phyloP scores from a whole-genome alignment of 306 rosid species.

The Ormosia semicastrata region DNA sequence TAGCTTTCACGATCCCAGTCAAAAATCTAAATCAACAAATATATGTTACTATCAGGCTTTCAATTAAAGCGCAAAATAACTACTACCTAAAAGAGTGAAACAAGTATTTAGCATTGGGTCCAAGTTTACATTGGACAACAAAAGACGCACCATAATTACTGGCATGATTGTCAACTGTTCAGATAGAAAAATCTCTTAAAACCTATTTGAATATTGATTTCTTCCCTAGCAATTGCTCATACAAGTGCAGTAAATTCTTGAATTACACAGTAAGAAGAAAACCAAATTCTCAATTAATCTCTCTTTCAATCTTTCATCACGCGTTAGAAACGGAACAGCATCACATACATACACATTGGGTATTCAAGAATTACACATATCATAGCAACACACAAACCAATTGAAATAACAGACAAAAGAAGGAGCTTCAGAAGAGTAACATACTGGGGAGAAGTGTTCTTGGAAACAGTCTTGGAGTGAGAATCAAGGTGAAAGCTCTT shows the following conservation, averaged over 20 bases:
- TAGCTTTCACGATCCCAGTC: not conserved
- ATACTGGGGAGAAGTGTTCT: not conserved
- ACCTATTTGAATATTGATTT: not conserved
- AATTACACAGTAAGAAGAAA: not conserved
- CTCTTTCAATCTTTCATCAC: not conserved
- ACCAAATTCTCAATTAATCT: not conserved
- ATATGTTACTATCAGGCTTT: not conserved
- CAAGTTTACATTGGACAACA: not conserved
- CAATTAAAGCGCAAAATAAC: not conserved
- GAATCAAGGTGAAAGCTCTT: no score
- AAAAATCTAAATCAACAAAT: not conserved
- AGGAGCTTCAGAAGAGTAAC: not conserved
- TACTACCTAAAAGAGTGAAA: not conserved
- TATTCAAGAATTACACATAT: slow-evolving; percentile 9
- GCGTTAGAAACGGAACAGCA: not conserved
- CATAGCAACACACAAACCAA: not conserved
- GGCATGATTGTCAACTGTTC: no score
- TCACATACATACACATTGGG: not conserved
- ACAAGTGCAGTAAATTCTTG: not conserved
- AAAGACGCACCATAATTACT: no score
- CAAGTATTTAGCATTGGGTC: not conserved
- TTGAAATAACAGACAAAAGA: not conserved
- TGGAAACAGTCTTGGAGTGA: no score
- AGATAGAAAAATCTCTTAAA: no score
- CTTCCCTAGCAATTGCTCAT: not conserved